phyloP scores from a whole-genome alignment of 2,329 filamentous ascomycete species.

The Fusarium subglutinans region DNA sequence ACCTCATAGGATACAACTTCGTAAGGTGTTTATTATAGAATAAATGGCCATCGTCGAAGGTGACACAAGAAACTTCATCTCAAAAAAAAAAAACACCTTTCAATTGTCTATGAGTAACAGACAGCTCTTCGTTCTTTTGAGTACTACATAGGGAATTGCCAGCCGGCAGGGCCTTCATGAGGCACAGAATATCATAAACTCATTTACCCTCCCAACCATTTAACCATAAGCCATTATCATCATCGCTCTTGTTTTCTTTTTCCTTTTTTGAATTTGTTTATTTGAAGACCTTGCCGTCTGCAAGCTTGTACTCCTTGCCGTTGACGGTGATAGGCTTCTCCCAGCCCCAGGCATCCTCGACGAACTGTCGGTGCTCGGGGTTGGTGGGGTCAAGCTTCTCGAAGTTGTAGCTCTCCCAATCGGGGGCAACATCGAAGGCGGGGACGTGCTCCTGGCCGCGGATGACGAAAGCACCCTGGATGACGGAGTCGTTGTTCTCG shows the following conservation, averaged over 20 bases:
- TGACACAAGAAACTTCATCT: background rate
- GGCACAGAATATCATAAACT: conserved; percentile 43
- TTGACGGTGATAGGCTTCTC: conserved; percentile 82
- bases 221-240: conserved; percentile 50
- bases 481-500: conserved; percentile 85
- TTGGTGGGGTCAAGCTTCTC: conserved; percentile 93
- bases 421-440: conserved; percentile 96
- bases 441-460: conserved; percentile 87
- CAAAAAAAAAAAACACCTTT: conserved; percentile 19
- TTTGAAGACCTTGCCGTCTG: conserved; percentile 99
- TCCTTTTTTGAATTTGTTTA: conserved; percentile 61
- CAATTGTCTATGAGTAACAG: conserved; percentile 33
- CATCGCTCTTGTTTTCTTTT: conserved; percentile 33
- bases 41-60: background rate
- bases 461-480: conserved; percentile 93
- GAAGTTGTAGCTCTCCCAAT: conserved; percentile 97
- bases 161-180: conserved; percentile 36
- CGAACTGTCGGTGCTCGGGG: conserved; percentile 82
- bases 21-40: background rate
- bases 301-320: conserved; percentile 90
- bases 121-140: conserved; percentile 27
- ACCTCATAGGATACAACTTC: conserved; percentile 10
- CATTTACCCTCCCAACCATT: conserved; percentile 42
- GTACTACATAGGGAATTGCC: conserved; percentile 36
- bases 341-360: conserved; percentile 91